Evolutionary conservation across 208 protist species (phyloP).

Genomic region (Leishmania martiniquensis): DNA sequence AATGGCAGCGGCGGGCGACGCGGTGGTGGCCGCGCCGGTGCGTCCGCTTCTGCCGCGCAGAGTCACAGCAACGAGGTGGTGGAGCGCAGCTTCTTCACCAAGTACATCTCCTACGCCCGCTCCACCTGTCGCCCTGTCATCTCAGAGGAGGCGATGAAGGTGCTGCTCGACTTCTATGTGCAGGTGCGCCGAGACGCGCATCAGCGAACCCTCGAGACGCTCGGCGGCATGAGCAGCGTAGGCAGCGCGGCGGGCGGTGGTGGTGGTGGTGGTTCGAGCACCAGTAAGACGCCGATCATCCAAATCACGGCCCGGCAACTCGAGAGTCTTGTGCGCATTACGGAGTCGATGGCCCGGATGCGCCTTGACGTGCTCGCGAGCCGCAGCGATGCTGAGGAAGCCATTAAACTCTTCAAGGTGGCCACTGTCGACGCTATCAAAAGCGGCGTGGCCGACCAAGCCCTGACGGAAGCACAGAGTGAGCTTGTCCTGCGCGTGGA

Average conservation of each 20-base stretch:
- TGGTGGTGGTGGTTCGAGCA: conserved; percentile 29
- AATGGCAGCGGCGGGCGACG: conserved; percentile 24
- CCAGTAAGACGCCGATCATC: conserved; percentile 73
- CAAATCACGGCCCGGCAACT: conserved; percentile 97
- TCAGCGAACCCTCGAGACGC: conserved; percentile 70
- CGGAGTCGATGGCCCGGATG: conserved; percentile 98
- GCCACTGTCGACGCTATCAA: conserved; percentile 95
- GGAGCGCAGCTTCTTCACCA: conserved; percentile 91
- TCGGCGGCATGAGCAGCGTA: conserved; percentile 23
- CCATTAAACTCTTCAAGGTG: conserved; percentile 95
- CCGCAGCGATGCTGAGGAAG: conserved; percentile 93
- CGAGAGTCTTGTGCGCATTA: conserved; percentile 97
- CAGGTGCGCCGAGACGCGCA: conserved; percentile 88
- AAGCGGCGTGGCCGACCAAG: conserved; percentile 76
- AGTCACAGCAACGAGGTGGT: conserved; percentile 31
- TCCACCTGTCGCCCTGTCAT: conserved; percentile 92
- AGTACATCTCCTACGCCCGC: conserved; percentile 95
- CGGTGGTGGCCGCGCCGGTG: conserved; percentile 9
- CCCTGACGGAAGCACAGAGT: conserved; percentile 83
- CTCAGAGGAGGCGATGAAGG: conserved; percentile 90
- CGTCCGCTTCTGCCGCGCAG: conserved; percentile 4
- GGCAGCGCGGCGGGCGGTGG: conserved; percentile 10
- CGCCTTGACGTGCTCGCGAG: conserved; percentile 87
- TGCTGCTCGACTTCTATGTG: conserved; percentile 97
- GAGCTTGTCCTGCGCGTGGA: conserved; percentile 85